Percentiles rank a stretch among this genome's conserved stretches.
phyloP scores from a whole-genome alignment of 371 early-diverging fungal species.

The Mortierella sp. region DNA sequence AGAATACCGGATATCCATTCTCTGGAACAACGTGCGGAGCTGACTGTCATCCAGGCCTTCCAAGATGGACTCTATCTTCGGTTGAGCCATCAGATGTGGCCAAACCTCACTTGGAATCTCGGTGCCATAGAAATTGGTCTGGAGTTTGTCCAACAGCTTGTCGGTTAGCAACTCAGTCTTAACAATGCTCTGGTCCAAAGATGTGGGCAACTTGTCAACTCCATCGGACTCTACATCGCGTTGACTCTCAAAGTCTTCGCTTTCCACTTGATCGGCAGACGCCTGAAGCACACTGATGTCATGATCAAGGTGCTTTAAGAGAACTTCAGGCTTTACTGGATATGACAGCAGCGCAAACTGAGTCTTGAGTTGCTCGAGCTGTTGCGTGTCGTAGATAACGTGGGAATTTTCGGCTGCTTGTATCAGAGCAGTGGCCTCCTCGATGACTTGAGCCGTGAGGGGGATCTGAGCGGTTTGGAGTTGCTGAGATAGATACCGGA shows the following conservation, averaged over 20 bases:
- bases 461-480: conserved; percentile 27
- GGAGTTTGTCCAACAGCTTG: conserved; percentile 21
- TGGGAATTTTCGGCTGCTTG: conserved; percentile 22
- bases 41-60: conserved; percentile 9
- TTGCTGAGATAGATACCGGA: conserved; percentile 30
- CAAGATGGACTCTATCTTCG: conserved; percentile 28
- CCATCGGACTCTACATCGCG: conserved; percentile 1
- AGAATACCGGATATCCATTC: conserved; percentile 13
- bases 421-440: conserved; percentile 21
- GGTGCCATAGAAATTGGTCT: background rate
- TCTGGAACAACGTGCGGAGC: background rate
- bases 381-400: conserved; percentile 4
- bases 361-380: conserved; percentile 17
- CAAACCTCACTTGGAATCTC: conserved; percentile 12
- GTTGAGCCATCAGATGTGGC: conserved; percentile 35
- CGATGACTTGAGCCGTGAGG: conserved; percentile 30
- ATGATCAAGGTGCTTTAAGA: conserved; percentile 22
- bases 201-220: conserved; percentile 19
- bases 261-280: background rate
- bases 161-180: conserved; percentile 23
- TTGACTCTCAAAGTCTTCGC: background rate
- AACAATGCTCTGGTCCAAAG: conserved; percentile 26
- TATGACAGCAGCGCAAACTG: conserved; percentile 41
- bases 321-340: conserved; percentile 38
- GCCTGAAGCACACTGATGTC: conserved; percentile 6